Evolutionary conservation across 257 asterid genomes (phyloP).

Genomic region (Przewalskia tangutica): DNA sequence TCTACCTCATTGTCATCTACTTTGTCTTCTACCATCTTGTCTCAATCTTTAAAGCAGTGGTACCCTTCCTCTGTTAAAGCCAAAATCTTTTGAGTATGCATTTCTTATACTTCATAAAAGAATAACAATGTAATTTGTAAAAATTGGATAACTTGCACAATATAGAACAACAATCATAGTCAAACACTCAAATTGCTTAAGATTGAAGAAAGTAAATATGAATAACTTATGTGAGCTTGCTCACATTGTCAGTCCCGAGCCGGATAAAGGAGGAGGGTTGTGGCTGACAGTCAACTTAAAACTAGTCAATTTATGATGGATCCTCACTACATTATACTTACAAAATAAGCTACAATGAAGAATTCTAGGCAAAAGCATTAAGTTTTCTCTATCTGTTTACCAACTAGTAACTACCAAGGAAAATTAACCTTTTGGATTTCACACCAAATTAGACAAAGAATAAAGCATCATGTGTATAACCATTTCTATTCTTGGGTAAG

Average conservation of each 20-base stretch:
- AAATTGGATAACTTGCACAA: background rate
- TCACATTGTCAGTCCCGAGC: background rate
- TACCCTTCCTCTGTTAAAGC: slow-evolving; percentile 27
- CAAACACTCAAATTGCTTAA: slow-evolving; percentile 1
- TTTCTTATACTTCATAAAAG: background rate
- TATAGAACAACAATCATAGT: background rate
- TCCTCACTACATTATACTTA: background rate
- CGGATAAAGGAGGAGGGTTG: background rate
- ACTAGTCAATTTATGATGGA: background rate
- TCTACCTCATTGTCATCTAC: slow-evolving; percentile 16
- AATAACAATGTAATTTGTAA: background rate
- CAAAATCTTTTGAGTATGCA: background rate
- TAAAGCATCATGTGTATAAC: background rate
- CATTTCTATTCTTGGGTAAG: background rate
- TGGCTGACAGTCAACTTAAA: background rate
- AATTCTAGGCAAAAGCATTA: background rate
- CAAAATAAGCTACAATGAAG: background rate
- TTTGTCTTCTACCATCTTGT: slow-evolving; percentile 16
- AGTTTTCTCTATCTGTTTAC: background rate
- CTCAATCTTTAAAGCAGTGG: slow-evolving; percentile 15
- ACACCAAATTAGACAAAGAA: background rate
- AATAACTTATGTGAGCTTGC: background rate
- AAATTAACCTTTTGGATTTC: background rate
- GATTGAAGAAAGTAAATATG: background rate
- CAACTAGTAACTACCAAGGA: slow-evolving; percentile 3